Base-by-base conservation (phyloP, 2,329 filamentous ascomycete species). In the Fusarium marasasianum region DNA sequence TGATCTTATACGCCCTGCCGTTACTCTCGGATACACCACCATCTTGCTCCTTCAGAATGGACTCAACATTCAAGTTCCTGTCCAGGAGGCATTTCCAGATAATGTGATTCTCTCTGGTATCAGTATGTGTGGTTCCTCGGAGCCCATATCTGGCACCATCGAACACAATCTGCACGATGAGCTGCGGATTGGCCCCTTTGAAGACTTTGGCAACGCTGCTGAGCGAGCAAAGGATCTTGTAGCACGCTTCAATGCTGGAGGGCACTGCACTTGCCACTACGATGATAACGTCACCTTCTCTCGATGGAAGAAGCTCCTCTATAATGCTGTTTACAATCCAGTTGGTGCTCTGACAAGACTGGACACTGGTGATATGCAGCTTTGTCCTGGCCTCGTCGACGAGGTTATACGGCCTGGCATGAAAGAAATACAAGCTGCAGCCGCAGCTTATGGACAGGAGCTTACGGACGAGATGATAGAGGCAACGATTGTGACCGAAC, bases 41-140 rank as follows among this genome's bases (percentile, higher is more conserved):
- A 76, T 78, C n/a, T 24, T 78, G 18, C 63, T 78, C 33, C 66
- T 78, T 18, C 76, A 78, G 51, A 78, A 78, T 38, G 76, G 76
- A 14, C 73, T 78, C 29, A 78, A 78, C 51, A 78, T 78, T 31
- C 73, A 78, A 55, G 35, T 33, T 13, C 76, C 76, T 18, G 57
- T 78, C 31, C 37, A 68, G 9, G 57, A 73, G 12, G 69, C 63
- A 18, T 78, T 78, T 47, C 76, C 76, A 6, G 17, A 57, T 29
- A 78, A 76, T 51, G 12, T 55, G 18, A 66, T 78, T n/a, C 64
- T 78, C 24, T 78, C 76, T 14, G 76, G 76, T 9, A 76, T 77
- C 56, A 77, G 73, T 51, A 71, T 74, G 44, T 79, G 76, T 48
- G 78, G 78, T 17, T 73, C 78, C 6, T 73, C 76, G 8, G 78